Percentiles rank a stretch among this genome's conserved stretches.
Conservation (phyloP, 2,329 filamentous ascomycete genomes). For the Rutstroemia sp. region DNA sequence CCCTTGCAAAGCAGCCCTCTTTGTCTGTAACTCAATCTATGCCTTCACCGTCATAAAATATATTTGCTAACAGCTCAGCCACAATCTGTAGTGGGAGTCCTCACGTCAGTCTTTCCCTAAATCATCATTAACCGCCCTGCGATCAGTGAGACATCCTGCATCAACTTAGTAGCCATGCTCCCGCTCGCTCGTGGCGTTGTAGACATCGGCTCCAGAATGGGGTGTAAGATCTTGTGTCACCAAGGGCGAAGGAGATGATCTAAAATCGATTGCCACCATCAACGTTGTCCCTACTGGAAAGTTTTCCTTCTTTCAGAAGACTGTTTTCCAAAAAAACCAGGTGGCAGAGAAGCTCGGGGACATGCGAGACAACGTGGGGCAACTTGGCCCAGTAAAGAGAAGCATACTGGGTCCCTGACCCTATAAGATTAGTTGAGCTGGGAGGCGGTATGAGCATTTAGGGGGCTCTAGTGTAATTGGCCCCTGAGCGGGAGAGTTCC, state of each 20-base stretch:
- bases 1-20: neutral
- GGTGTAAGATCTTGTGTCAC: neutral
- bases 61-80: slow-evolving; percentile 4
- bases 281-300: neutral
- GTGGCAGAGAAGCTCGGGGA: neutral
- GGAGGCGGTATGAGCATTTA: slow-evolving; percentile 1
- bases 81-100: neutral
- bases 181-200: neutral
- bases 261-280: no score
- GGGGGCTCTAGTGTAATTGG: slow-evolving; percentile 1
- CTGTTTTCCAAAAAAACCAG: neutral
- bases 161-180: neutral
- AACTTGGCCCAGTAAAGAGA: neutral
- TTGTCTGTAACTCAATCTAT: neutral
- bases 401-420: neutral
- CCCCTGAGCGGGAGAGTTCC: slow-evolving; percentile 11
- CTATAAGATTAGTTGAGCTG: neutral
- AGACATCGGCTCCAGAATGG: neutral
- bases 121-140: slow-evolving; percentile 4
- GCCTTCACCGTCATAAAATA: slow-evolving; percentile 4
- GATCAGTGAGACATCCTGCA: slow-evolving; percentile 3
- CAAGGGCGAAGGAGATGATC: neutral
- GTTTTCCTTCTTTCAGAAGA: neutral
- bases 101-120: neutral
- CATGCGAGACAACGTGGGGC: slow-evolving; percentile 6